Conservation (phyloP, 306 rosid species). For the Quercus dentata region DNA sequence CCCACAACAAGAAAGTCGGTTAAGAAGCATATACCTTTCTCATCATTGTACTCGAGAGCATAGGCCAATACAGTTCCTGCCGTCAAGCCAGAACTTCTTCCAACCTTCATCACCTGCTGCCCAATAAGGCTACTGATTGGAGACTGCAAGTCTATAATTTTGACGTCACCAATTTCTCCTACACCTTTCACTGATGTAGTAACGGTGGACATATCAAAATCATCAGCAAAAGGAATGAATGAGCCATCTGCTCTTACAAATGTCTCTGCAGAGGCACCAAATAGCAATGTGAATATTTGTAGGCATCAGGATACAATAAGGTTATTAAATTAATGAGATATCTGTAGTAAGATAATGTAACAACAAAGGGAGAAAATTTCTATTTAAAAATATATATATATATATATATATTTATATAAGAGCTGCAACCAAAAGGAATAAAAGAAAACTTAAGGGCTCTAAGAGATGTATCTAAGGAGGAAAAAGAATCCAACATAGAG, state of each 20-base stretch:
- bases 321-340: not conserved
- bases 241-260: conserved; percentile 99
- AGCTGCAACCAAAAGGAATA: not conserved
- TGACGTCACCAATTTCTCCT: conserved; percentile 81
- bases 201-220: conserved; percentile 90
- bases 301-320: conserved; percentile 1
- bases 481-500: not conserved
- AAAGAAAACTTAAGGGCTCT: not conserved
- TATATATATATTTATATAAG: too few relatives aligned
- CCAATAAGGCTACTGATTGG: conserved; percentile 88
- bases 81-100: conserved; percentile 98
- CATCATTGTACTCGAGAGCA: conserved; percentile 96
- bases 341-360: not conserved
- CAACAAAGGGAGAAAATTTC: not conserved
- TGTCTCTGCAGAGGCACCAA: conserved; percentile 67
- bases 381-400: not conserved
- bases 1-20: conserved; percentile 99
- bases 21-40: conserved; percentile 97
- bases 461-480: not conserved
- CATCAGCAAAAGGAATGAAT: conserved; percentile 95
- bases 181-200: conserved; percentile 85
- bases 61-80: conserved; percentile 92
- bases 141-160: conserved; percentile 81
- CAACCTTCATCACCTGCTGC: conserved; percentile 93
- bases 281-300: not conserved